phyloP scores from a whole-genome alignment of 2,329 filamentous ascomycete genomes.

The Claviceps digitariae region DNA sequence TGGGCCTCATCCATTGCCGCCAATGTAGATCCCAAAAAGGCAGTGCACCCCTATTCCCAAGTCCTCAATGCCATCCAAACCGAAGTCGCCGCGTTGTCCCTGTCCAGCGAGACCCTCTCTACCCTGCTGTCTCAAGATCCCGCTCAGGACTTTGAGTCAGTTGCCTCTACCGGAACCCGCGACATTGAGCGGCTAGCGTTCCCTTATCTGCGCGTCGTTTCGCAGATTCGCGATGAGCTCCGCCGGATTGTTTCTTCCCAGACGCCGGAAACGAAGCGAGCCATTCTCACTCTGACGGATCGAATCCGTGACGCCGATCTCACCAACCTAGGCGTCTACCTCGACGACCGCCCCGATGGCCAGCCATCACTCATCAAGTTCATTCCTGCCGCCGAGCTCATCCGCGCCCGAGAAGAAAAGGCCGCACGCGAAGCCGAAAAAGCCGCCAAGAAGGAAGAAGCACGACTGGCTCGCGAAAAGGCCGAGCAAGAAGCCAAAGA shows the following conservation, averaged over 20 bases:
- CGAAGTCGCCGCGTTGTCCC: constrained; percentile 32
- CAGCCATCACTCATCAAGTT: constrained; percentile 62
- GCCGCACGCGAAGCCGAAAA: constrained; percentile 48
- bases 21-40: constrained; percentile 29
- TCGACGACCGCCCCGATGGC: constrained; percentile 63
- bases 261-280: constrained; percentile 44
- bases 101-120: constrained; percentile 33
- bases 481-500: constrained; percentile 40
- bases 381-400: constrained; percentile 41
- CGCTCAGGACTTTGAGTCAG: constrained; percentile 30
- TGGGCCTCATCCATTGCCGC: constrained; percentile 33
- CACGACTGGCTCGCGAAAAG: constrained; percentile 34
- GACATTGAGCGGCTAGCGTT: constrained; percentile 40
- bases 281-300: constrained; percentile 66
- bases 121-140: constrained; percentile 30
- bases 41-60: constrained; percentile 32
- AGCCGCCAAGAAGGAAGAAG: constrained; percentile 40
- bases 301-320: constrained; percentile 68
- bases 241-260: constrained; percentile 37
- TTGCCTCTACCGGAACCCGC: constrained; percentile 30
- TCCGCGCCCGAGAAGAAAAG: constrained; percentile 46
- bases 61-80: constrained; percentile 31
- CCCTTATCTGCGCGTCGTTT: constrained; percentile 41
- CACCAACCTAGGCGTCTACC: constrained; percentile 70
- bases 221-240: constrained; percentile 48